Base-by-base conservation (phyloP, 805 yeast species). In the Hanseniaspora occidentalis region DNA sequence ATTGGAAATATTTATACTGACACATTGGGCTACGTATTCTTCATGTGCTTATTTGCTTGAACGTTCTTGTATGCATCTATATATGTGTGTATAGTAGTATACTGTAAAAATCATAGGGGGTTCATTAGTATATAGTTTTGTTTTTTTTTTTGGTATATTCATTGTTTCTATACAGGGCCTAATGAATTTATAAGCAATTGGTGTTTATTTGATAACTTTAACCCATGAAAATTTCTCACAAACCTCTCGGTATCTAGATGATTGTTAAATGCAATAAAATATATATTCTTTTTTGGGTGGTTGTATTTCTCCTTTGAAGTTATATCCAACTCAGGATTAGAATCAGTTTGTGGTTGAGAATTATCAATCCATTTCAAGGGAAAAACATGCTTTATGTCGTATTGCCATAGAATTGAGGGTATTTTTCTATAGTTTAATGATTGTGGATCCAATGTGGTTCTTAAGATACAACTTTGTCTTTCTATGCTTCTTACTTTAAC, bases 141-240 rank as follows among this genome's bases (percentile, higher is more conserved):
- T 26, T 36, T 13, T 36, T 26, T 6, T 9, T 17, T 8, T 6
- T 3, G 11, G 4, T 11, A 10, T 22, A 17, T 24, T 14, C 25
- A 10, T n/a, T 4, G 16, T 25, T 19, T 11, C 22, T 24, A 13
- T 14, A 10, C n/a, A 4, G 10, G 20, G 24, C 31, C 16, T 25
- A 29, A 33, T 5, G 20, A 17, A 4, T 31, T 26, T 44, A 35
- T 49, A 57, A 21, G 61, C 40, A 6, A 56, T 18, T 57, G 69
- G 64, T 1, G 64, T 61, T 51, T n/a, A n/a, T n/a, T 48, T 43
- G 57, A 61, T 42, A 61, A 53, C 18, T 49, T 51, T 17, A 50
- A 46, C 2, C 81, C 80, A 51, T 79, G 75, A 49, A 63, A 67
- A 45, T 69, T 67, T 11, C 71, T 54, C 4, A 69, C 70, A 51